Evolutionary conservation across 2,329 filamentous ascomycete genomes (phyloP).

Genomic region (Fusarium graminum): DNA sequence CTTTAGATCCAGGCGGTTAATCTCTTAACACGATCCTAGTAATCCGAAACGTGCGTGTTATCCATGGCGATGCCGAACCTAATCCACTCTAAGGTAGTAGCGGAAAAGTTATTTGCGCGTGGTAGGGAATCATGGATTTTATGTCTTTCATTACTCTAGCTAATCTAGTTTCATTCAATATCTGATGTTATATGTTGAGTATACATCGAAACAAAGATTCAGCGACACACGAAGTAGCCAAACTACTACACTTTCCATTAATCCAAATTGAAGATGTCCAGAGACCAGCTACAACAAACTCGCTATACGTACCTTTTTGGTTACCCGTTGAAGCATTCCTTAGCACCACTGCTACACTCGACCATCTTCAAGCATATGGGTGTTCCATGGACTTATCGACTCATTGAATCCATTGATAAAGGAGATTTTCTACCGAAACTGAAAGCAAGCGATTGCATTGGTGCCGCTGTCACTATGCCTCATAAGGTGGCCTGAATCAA

Average conservation of each 20-base stretch:
- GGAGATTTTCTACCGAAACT: constrained; percentile 2
- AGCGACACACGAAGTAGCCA: too few species aligned
- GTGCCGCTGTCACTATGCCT: constrained; percentile 10
- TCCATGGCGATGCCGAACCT: too few species aligned
- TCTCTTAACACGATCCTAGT: too few species aligned
- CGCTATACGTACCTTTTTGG: constrained; percentile 7
- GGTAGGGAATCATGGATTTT: too few species aligned
- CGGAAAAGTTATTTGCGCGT: background rate
- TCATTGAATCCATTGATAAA: constrained; percentile 8
- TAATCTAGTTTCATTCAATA: too few species aligned
- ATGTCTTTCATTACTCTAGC: too few species aligned
- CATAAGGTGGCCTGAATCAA: constrained; percentile 8
- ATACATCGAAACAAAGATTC: too few species aligned
- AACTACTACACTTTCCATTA: too few species aligned
- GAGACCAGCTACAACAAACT: background rate
- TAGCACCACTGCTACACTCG: constrained; percentile 6
- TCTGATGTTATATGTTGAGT: too few species aligned
- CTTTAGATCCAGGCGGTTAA: too few species aligned
- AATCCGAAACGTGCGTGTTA: too few species aligned
- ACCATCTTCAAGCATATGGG: background rate
- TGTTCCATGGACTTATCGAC: constrained; percentile 1
- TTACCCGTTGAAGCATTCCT: constrained; percentile 5
- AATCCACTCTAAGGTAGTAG: background rate
- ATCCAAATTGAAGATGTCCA: background rate
- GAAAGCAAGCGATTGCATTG: background rate